Evolutionary conservation across 2,329 filamentous ascomycete species (phyloP), one percentile per base, ranked within the genome.

Genomic region (Trichoderma atroviride): DNA sequence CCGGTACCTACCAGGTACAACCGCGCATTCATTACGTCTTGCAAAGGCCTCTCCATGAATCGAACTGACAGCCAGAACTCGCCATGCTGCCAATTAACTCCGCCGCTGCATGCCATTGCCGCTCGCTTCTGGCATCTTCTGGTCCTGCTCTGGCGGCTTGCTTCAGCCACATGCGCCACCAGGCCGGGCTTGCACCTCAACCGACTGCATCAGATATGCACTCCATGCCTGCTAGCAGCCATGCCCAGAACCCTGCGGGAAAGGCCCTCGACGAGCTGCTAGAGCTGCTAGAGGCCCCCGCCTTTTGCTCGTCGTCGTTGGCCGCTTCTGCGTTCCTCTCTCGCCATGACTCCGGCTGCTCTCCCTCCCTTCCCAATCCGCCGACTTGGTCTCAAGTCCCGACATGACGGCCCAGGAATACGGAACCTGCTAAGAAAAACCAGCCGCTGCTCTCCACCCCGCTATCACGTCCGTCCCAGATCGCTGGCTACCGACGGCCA

Each of bases 391-490:
- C 33, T 33, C 57, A 43, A 60, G 57, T 60, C 65, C 65, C 65
- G 65, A 68, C 65, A 68, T 35, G 53, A 61, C 65, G 65, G 57
- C 65, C 65, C 65, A 68, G 65, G 56, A 37, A 68, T 55, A 68
- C 65, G 65, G 57, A 40, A 37, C 31, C 62, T 59, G 22, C 33
- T 55, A 68, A 50, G 47, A 24, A 50, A 22, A 50, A 55, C 35
- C 27, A 61, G 56, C 65, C 56, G 55, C 57, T 40, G 19, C 65
- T 68, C 65, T 68, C 65, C 65, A 68, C 65, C 65, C 65, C 47
- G 47, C 47, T 50, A 50, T 24, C n/a, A 47, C 19, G 43, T 60
- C 53, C 19, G 43, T 60, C 53, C 65, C 65, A 47, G 56, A 60
- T 68, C 56, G 60, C 65, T 68, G 65, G 65, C 65, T 60, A 50